phyloP scores from a whole-genome alignment of 495 filamentous ascomycete genomes.

The Aspergillus sclerotioniger region DNA sequence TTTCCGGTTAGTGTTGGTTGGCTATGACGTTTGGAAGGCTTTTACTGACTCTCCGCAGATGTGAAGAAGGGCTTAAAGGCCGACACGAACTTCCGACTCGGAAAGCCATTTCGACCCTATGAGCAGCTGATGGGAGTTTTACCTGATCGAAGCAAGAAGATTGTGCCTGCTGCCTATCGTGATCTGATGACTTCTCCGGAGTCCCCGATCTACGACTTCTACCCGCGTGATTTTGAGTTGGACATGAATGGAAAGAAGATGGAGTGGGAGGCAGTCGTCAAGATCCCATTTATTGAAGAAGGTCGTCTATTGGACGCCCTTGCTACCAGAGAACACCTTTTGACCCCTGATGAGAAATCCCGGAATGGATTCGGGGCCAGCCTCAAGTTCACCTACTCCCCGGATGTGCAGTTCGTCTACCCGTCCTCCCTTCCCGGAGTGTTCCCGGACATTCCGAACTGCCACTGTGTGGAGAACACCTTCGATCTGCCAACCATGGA shows the following conservation, averaged over 20 bases:
- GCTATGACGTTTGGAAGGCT: neutral
- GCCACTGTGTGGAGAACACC: constrained; percentile 89
- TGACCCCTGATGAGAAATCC: constrained; percentile 71
- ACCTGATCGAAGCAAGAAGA: constrained; percentile 94
- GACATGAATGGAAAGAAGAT: constrained; percentile 99
- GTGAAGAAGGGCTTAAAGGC: constrained; percentile 84
- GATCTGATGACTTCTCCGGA: constrained; percentile 85
- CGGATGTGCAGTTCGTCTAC: constrained; percentile 73
- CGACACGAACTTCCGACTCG: constrained; percentile 86
- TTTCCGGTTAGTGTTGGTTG: constrained; percentile 58
- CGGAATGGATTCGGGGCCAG: constrained; percentile 90
- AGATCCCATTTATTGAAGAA: constrained; percentile 98
- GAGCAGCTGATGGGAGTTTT: constrained; percentile 99
- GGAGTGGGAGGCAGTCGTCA: constrained; percentile 99
- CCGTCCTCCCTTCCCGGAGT: constrained; percentile 83
- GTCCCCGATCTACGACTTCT: constrained; percentile 98
- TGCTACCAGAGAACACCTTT: constrained; percentile 71
- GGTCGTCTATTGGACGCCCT: constrained; percentile 79
- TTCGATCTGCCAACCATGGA: constrained; percentile 93
- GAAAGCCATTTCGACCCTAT: constrained; percentile 89
- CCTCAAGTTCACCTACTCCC: constrained; percentile 86
- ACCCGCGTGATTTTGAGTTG: constrained; percentile 93
- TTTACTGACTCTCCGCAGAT: constrained; percentile 48
- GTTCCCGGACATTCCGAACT: constrained; percentile 85
- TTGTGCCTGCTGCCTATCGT: constrained; percentile 85